Conservation (phyloP, 768 basidiomycete species). For the Floccularia luteovirens region DNA sequence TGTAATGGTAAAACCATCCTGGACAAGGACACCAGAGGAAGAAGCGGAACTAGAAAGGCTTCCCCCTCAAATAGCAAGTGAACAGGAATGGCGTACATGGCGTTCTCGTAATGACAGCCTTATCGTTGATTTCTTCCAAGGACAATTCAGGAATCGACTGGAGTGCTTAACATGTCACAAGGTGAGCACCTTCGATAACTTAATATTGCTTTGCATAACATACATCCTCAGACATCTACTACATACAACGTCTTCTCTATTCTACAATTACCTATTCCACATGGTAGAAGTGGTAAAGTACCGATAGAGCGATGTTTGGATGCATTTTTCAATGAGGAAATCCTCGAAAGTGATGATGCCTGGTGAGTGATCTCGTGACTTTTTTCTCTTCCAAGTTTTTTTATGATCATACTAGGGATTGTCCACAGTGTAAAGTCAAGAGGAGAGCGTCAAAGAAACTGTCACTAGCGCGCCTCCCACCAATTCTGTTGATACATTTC, state of each 20-base stretch:
- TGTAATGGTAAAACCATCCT: slow-evolving; percentile 61
- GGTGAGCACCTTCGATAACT: slow-evolving; percentile 31
- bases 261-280: slow-evolving; percentile 83
- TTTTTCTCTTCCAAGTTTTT: not conserved
- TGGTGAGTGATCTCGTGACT: slow-evolving; percentile 49
- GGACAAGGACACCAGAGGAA: slow-evolving; percentile 63
- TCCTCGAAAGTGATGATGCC: slow-evolving; percentile 88
- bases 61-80: slow-evolving; percentile 81
- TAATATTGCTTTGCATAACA: slow-evolving; percentile 1
- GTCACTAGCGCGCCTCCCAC: slow-evolving; percentile 87
- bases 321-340: slow-evolving; percentile 84
- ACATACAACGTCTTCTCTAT: slow-evolving; percentile 98
- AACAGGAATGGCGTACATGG: slow-evolving; percentile 91
- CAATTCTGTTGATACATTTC: slow-evolving; percentile 85
- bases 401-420: slow-evolving; percentile 58
- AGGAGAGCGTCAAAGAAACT: slow-evolving; percentile 83
- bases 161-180: slow-evolving; percentile 87
- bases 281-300: slow-evolving; percentile 50
- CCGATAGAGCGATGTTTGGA: slow-evolving; percentile 79
- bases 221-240: slow-evolving; percentile 71
- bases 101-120: slow-evolving; percentile 85
- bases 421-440: slow-evolving; percentile 87
- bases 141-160: slow-evolving; percentile 87
- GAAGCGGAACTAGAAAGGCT: slow-evolving; percentile 87
- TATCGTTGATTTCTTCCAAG: slow-evolving; percentile 96